Base-by-base conservation (phyloP, 2,329 filamentous ascomycete species). In the Fusarium nisikadoi region DNA sequence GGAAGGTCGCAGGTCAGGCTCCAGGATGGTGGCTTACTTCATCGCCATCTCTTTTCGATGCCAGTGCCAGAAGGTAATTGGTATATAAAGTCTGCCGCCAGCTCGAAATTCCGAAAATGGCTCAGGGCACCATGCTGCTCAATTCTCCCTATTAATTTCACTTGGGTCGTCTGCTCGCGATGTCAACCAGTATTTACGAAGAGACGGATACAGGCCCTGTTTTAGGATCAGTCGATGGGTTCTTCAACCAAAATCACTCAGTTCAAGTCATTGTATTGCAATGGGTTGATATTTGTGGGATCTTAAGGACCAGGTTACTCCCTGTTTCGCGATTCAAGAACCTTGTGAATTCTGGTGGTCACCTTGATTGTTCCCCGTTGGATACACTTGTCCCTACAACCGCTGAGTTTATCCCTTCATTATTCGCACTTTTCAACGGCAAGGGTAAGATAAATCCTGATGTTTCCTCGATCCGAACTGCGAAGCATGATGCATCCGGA, bases 241-340 rank as follows among this genome's bases (percentile, higher is more conserved):
- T 35, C 10, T 25, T 56, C n/a, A 7, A 27, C 3, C 39, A 5
- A 8, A 17, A 61, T 4, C 10, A 29, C 1, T 38, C n/a, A 5
- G 9, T 67, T 0, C 9, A 47, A 7, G 36, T 67, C 2, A 7
- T 67, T 4, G 6, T 47, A 23, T n/a, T 67, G 4, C 62, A 67
- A 47, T 67, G 64, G 64, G 62, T 67, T 9, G 64, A 67, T 17
- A 67, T 67, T 4, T 67, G 62, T 10, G 64, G 64, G 5, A 35
- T 53, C 10, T 1, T 46, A 4, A 52, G 39, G 27, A 52, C 62
- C 5, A 61, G 53, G 23, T 31, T 67, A 1, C 39, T 67, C 8
- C 46, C 62, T 6, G 25, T 29, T 5, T 36, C 35, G 2, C 58
- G 61, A 6, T 61, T 67, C 1, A 66, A 20, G 23, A 61, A 31